Conservation (phyloP, 768 basidiomycete species). For the Kwoniella pini region DNA sequence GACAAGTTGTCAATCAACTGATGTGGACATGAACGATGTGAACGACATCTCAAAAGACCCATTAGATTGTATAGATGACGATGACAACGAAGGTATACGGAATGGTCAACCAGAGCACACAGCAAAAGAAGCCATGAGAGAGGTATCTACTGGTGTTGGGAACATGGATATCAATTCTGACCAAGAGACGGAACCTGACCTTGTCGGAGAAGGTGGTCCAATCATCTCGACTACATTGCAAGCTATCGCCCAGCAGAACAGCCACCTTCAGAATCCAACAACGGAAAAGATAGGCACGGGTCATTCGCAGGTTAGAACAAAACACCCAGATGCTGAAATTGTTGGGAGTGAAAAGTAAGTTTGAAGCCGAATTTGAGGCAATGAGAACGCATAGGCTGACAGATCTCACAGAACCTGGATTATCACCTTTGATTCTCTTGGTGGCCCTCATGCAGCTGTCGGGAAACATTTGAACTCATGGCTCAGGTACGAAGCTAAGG, state of each 20-base stretch:
- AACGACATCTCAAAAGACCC: slow-evolving; percentile 11
- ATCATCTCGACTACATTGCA: slow-evolving; percentile 13
- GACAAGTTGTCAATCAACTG: background rate
- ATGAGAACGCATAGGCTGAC: too few species aligned
- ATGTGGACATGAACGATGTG: background rate
- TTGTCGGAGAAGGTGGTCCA: slow-evolving; percentile 3
- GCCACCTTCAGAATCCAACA: background rate
- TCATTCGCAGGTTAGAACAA: background rate
- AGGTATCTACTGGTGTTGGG: slow-evolving; percentile 10
- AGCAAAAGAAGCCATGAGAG: background rate
- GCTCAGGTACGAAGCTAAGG: slow-evolving; percentile 72
- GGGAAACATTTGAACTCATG: slow-evolving; percentile 66
- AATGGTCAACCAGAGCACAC: background rate
- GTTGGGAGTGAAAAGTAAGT: slow-evolving; percentile 13
- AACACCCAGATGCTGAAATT: slow-evolving; percentile 7
- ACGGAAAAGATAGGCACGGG: background rate
- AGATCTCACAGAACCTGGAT: slow-evolving; percentile 59
- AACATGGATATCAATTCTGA: slow-evolving; percentile 14
- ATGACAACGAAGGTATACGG: background rate
- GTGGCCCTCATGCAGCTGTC: slow-evolving; percentile 68
- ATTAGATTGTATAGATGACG: slow-evolving; percentile 16
- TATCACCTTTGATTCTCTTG: slow-evolving; percentile 87
- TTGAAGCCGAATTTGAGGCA: too few species aligned
- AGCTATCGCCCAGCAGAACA: slow-evolving; percentile 1
- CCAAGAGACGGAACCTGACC: background rate